Percentiles rank a stretch among this genome's conserved stretches.
Conservation (phyloP, 805 yeast genomes). For the Spathaspora hagerdaliae region DNA sequence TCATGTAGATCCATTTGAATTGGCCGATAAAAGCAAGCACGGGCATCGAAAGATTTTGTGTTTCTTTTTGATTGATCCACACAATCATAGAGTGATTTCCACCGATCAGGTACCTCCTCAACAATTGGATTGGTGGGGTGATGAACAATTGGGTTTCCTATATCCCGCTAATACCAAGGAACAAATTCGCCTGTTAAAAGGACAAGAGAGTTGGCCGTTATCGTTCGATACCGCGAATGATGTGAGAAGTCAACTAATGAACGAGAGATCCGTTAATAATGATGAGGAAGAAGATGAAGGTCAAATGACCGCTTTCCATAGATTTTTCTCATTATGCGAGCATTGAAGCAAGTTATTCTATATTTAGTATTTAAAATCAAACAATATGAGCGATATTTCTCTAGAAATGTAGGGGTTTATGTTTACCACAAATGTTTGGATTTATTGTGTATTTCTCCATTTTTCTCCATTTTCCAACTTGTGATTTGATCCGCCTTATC, state of each 20-base stretch:
- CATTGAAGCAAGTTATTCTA: slow-evolving; percentile 15
- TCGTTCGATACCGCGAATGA: slow-evolving; percentile 21
- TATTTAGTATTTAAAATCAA: background rate
- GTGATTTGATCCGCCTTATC: no score
- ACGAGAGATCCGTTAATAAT: slow-evolving; percentile 19
- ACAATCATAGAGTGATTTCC: slow-evolving; percentile 21
- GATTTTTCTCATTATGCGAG: slow-evolving; percentile 29
- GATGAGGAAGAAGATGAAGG: slow-evolving; percentile 12
- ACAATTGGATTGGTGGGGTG: slow-evolving; percentile 30
- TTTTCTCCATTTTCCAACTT: no score
- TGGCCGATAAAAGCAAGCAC: slow-evolving; percentile 28
- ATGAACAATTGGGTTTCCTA: slow-evolving; percentile 7
- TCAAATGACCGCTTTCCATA: slow-evolving; percentile 9
- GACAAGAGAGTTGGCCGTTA: slow-evolving; percentile 12
- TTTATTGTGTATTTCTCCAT: no score
- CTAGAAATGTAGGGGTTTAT: no score
- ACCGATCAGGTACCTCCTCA: slow-evolving; percentile 36
- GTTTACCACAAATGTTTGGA: no score
- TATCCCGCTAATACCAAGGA: slow-evolving; percentile 5
- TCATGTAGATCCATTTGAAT: slow-evolving; percentile 35
- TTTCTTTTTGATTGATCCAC: slow-evolving; percentile 37
- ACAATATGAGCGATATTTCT: no score
- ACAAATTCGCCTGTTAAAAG: slow-evolving; percentile 5
- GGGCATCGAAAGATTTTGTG: slow-evolving; percentile 39
- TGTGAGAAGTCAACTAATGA: slow-evolving; percentile 26